These are phyloP conservation scores for Metschnikowia hibisci DNA, from an alignment of 805 yeast genomes.

Conservation along the genomic window DNA sequence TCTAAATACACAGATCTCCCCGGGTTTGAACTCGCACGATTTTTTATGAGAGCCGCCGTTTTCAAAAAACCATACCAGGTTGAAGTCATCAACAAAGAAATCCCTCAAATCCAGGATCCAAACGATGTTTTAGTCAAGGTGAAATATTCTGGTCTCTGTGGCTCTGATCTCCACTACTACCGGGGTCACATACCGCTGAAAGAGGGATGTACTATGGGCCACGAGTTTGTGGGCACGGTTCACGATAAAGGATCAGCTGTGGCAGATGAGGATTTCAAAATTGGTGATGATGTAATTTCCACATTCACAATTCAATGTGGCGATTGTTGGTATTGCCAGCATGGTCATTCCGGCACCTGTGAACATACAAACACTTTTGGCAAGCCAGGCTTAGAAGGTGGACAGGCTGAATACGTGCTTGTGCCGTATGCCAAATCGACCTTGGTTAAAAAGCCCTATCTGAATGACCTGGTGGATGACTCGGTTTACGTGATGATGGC, in stretches of 20 bases:
- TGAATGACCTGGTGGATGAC: slow-evolving; percentile 31
- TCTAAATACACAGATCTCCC: background rate
- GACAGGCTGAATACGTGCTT: slow-evolving; percentile 58
- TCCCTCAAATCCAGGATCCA: slow-evolving; percentile 35
- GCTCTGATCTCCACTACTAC: slow-evolving; percentile 52
- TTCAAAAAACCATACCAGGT: slow-evolving; percentile 43
- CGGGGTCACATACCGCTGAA: slow-evolving; percentile 45
- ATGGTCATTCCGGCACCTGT: slow-evolving; percentile 55
- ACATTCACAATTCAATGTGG: slow-evolving; percentile 59
- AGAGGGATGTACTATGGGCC: slow-evolving; percentile 45
- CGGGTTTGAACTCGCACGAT: background rate
- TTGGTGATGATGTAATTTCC: slow-evolving; percentile 43
- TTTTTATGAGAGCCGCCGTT: slow-evolving; percentile 47
- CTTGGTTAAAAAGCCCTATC: slow-evolving; percentile 40
- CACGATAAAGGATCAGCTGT: slow-evolving; percentile 35
- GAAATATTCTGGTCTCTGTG: slow-evolving; percentile 48
- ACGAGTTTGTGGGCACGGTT: slow-evolving; percentile 46
- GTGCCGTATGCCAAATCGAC: slow-evolving; percentile 57
- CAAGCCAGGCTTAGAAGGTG: slow-evolving; percentile 53
- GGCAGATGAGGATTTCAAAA: slow-evolving; percentile 25
- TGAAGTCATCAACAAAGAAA: slow-evolving; percentile 35
- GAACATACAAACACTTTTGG: slow-evolving; percentile 55
- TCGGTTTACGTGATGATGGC: slow-evolving; percentile 53
- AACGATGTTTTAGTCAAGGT: slow-evolving; percentile 48
- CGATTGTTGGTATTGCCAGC: slow-evolving; percentile 53